Conservation (phyloP, 805 yeast genomes). For the Saturnispora sekii region DNA sequence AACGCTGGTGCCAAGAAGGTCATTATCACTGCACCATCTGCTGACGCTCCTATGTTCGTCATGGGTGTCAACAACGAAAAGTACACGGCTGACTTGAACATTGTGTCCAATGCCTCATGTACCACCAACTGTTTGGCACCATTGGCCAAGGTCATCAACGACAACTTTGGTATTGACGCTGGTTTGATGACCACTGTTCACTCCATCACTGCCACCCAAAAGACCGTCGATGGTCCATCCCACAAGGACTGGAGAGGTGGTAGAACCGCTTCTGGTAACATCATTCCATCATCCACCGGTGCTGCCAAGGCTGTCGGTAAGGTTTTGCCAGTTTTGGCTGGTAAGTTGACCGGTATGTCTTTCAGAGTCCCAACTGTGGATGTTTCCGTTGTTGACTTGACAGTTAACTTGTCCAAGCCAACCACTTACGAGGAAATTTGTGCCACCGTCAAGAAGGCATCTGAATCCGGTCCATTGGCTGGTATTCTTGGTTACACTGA, state of each 20-base stretch:
- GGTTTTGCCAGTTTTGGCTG: constrained; percentile 84
- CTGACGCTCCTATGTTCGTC: constrained; percentile 93
- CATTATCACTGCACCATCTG: constrained; percentile 87
- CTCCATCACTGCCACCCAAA: constrained; percentile 93
- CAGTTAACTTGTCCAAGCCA: constrained; percentile 68
- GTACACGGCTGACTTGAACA: constrained; percentile 65
- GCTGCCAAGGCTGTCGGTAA: constrained; percentile 97
- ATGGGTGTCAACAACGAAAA: constrained; percentile 80
- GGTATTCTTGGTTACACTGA: constrained; percentile 86
- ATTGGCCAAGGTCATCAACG: constrained; percentile 82
- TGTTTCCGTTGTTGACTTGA: constrained; percentile 88
- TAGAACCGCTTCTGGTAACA: constrained; percentile 92
- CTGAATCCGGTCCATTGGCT: constrained; percentile 61
- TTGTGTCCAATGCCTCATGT: constrained; percentile 89
- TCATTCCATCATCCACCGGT: constrained; percentile 93
- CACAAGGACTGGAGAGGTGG: constrained; percentile 99
- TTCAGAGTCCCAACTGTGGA: constrained; percentile 91
- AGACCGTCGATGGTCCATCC: constrained; percentile 95
- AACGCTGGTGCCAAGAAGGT: constrained; percentile 93
- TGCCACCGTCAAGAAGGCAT: constrained; percentile 63
- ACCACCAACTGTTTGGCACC: constrained; percentile 96
- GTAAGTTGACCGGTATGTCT: constrained; percentile 90
- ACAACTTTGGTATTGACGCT: constrained; percentile 76
- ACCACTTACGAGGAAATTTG: constrained; percentile 80
- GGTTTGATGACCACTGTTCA: constrained; percentile 96